These are phyloP conservation scores for Penicillium roqueforti DNA, from an alignment of 495 filamentous ascomycete species.

Conservation along the genomic window DNA sequence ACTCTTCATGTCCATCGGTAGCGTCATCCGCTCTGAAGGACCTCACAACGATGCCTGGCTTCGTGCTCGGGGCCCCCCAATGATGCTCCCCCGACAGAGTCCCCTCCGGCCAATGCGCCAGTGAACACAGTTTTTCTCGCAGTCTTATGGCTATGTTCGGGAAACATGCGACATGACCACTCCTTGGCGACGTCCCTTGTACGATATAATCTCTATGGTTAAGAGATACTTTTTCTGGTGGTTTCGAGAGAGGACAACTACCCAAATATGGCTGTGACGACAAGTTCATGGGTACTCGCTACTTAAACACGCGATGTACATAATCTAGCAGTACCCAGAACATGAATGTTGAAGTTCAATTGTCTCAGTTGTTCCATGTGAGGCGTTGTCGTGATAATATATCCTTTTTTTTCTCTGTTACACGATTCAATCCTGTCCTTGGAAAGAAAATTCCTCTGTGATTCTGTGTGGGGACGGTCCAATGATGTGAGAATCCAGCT, in stretches of 20 bases:
- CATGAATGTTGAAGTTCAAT: slow-evolving; percentile 3
- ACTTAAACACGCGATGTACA: slow-evolving; percentile 7
- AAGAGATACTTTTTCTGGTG: slow-evolving; percentile 13
- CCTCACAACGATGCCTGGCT: slow-evolving; percentile 47
- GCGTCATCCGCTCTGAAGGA: slow-evolving; percentile 84
- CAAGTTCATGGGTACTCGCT: slow-evolving; percentile 3
- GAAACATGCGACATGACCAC: slow-evolving; percentile 26
- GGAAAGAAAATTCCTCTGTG: background rate
- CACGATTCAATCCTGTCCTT: background rate
- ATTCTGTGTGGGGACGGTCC: background rate
- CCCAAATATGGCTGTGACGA: background rate
- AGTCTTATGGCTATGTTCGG: slow-evolving; percentile 7
- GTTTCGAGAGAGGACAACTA: slow-evolving; percentile 7
- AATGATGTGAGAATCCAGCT: background rate
- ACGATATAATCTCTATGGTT: slow-evolving; percentile 32
- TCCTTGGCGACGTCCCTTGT: slow-evolving; percentile 28
- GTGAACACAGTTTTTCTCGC: slow-evolving; percentile 17
- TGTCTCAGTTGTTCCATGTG: background rate
- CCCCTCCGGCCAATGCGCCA: slow-evolving; percentile 36
- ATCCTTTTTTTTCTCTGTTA: background rate
- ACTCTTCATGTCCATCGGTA: slow-evolving; percentile 99
- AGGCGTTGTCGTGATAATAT: background rate
- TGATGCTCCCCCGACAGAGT: slow-evolving; percentile 46
- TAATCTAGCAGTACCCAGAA: slow-evolving; percentile 10
- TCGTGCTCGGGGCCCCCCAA: slow-evolving; percentile 43